phyloP scores from a whole-genome alignment of 2,329 filamentous ascomycete genomes.

The Sporothrix euskadiensis region DNA sequence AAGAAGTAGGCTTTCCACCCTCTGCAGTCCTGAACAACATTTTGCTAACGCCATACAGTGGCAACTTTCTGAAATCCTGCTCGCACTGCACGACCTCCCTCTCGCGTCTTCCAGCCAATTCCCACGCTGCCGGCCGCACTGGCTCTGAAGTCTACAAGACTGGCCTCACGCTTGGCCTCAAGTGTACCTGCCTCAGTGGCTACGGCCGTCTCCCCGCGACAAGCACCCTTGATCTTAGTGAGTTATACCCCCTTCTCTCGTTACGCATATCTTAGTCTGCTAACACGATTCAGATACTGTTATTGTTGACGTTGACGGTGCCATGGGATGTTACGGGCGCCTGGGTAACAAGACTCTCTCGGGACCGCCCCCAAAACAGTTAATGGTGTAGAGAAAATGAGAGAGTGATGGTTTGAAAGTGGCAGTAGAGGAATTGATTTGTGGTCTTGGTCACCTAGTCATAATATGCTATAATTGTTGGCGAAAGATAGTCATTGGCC shows the following conservation, averaged over 20 bases:
- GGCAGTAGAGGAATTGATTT: neutral
- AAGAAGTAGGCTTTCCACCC: conserved; percentile 29
- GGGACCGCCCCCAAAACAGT: conserved; percentile 5
- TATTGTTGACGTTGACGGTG: conserved; percentile 43
- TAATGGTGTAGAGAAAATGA: neutral
- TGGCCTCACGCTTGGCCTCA: conserved; percentile 33
- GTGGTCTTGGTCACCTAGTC: neutral
- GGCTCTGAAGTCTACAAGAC: conserved; percentile 5
- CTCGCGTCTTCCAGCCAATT: neutral
- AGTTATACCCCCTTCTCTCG: neutral
- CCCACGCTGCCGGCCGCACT: conserved; percentile 15
- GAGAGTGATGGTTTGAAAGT: too few species aligned
- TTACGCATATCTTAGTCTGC: neutral
- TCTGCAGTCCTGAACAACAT: neutral
- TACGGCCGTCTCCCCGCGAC: conserved; percentile 4
- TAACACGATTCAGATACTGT: conserved; percentile 37
- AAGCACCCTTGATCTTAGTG: conserved; percentile 36
- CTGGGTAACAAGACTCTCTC: conserved; percentile 41
- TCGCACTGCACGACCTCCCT: conserved; percentile 30
- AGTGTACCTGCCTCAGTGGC: conserved; percentile 34
- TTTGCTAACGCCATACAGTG: conserved; percentile 28
- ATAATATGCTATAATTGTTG: neutral
- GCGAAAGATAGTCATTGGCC: neutral
- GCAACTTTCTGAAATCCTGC: conserved; percentile 35
- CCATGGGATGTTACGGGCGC: conserved; percentile 43